phyloP scores from a whole-genome alignment of 129 eudicot species.

The Centaurea solstitialis region DNA sequence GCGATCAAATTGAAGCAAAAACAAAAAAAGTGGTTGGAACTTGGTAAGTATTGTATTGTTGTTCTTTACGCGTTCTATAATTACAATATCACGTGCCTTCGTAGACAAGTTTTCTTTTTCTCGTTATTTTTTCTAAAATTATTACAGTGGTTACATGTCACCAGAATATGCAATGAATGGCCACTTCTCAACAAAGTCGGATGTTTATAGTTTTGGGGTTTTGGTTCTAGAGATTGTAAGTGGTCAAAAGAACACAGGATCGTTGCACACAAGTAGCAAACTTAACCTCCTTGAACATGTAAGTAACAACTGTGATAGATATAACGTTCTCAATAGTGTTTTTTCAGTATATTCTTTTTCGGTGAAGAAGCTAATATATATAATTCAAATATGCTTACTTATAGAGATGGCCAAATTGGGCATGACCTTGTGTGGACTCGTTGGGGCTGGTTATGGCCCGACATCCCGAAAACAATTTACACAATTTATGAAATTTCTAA shows the following conservation, averaged over 20 bases:
- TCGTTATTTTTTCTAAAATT: not conserved
- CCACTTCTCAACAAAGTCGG: constrained; percentile 33
- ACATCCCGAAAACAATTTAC: too few species aligned
- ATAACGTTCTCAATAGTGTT: too few species aligned
- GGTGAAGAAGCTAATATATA: too few species aligned
- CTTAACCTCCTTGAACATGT: constrained; percentile 32
- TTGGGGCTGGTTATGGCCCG: too few species aligned
- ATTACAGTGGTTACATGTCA: constrained; percentile 39
- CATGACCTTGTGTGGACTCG: too few species aligned
- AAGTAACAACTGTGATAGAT: constrained; percentile 3
- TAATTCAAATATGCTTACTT: not conserved
- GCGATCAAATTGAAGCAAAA: constrained; percentile 20
- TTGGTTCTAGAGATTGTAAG: constrained; percentile 38
- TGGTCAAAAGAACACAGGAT: constrained; percentile 25
- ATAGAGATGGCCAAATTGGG: too few species aligned
- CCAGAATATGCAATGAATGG: constrained; percentile 37
- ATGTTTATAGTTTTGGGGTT: constrained; percentile 43
- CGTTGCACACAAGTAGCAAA: not conserved
- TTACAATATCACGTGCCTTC: not conserved
- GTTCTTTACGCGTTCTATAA: not conserved
- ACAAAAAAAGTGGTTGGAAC: constrained; percentile 34
- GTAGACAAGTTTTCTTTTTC: not conserved
- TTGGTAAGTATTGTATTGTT: constrained; percentile 22
- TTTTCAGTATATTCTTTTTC: too few species aligned
- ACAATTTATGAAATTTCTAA: too few species aligned